A percentile compares a stretch with the other conserved stretches of the same genome.
Evolutionary conservation across 208 protist species (phyloP).

Genomic region (Leishmania lainsoni): DNA sequence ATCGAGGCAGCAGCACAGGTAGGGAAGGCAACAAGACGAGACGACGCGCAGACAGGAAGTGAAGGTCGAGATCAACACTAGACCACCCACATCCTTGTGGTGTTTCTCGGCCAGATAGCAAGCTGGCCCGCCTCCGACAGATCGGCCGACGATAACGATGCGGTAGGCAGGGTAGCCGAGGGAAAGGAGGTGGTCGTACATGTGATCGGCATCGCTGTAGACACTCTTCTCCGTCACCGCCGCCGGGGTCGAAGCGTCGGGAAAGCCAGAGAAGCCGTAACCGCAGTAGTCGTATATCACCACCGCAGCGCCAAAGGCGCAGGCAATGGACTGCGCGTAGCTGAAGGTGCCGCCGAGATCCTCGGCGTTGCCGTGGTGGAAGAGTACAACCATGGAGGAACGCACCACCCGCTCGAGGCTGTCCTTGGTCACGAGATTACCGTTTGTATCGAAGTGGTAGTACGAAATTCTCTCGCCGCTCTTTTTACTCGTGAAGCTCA

Average conservation of each 20-base stretch:
- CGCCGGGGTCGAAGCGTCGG: neutral
- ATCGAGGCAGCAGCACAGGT: slow-evolving; percentile 45
- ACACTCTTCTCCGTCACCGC: slow-evolving; percentile 46
- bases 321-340: slow-evolving; percentile 32
- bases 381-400: slow-evolving; percentile 50
- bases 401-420: neutral
- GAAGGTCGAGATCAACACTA: slow-evolving; percentile 77
- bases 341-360: slow-evolving; percentile 49
- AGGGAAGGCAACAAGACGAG: slow-evolving; percentile 29
- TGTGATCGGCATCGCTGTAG: slow-evolving; percentile 69
- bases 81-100: slow-evolving; percentile 53
- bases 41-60: slow-evolving; percentile 67
- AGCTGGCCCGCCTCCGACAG: slow-evolving; percentile 74
- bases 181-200: slow-evolving; percentile 51
- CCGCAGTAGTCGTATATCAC: slow-evolving; percentile 84
- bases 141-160: slow-evolving; percentile 74
- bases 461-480: slow-evolving; percentile 34
- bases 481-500: slow-evolving; percentile 38
- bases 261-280: slow-evolving; percentile 65
- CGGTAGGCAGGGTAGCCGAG: slow-evolving; percentile 41
- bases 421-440: neutral
- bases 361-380: slow-evolving; percentile 82
- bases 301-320: slow-evolving; percentile 37
- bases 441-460: slow-evolving; percentile 25
- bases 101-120: slow-evolving; percentile 78